Evolutionary conservation across 257 asterid species (phyloP).

Genomic region (Petrea volubilis): DNA sequence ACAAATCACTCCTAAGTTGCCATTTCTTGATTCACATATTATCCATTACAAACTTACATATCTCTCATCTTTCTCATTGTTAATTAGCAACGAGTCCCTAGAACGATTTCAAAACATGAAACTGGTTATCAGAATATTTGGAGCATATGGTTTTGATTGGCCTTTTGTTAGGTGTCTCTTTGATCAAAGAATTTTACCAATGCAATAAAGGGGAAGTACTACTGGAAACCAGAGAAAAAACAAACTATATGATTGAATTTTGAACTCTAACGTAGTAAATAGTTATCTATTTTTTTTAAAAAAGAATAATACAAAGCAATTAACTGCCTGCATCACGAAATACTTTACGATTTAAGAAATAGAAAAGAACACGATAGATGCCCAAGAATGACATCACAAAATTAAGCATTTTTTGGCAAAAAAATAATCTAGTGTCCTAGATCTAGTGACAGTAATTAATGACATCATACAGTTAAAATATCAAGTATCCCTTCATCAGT

Average conservation of each 20-base stretch:
- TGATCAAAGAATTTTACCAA: constrained; percentile 10
- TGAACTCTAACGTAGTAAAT: neutral
- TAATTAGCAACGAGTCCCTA: no score
- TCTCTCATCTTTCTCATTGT: neutral
- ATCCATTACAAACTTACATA: constrained; percentile 19
- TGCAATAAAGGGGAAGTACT: neutral
- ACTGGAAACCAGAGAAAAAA: constrained; percentile 1
- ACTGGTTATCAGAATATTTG: no score
- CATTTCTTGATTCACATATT: neutral
- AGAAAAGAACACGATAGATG: neutral
- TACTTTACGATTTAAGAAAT: neutral
- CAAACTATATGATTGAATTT: neutral
- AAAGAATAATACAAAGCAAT: neutral
- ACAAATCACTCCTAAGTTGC: neutral
- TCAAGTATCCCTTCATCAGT: constrained; percentile 7
- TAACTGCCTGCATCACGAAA: neutral
- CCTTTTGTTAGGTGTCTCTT: no score
- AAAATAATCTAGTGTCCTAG: neutral
- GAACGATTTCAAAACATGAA: no score
- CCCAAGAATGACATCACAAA: neutral
- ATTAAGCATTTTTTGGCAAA: neutral
- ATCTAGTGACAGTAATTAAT: neutral
- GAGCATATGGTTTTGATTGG: no score
- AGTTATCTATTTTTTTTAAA: neutral
- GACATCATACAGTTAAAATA: neutral